phyloP scores from a whole-genome alignment of 257 asterid species.

The Leonotis leonurus region DNA sequence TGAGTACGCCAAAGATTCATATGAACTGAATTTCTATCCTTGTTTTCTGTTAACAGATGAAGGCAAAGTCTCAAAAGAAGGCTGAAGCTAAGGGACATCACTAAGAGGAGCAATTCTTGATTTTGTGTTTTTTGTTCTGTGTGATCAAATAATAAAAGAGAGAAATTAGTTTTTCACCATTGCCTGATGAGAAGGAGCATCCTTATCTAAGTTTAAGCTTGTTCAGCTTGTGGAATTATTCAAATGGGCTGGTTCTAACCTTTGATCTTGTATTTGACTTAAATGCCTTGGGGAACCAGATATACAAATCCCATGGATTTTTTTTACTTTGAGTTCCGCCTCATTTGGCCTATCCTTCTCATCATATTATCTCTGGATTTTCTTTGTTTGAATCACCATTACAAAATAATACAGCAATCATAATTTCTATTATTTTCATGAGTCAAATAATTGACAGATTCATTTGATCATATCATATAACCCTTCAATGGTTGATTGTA shows the following conservation, averaged over 20 bases:
- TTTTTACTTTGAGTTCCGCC: too few relatives aligned
- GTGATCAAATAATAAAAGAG: conserved; percentile 22
- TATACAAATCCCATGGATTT: conserved; percentile 9
- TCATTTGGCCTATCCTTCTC: too few relatives aligned
- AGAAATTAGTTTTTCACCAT: background rate
- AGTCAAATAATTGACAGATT: too few relatives aligned
- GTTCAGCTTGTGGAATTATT: background rate
- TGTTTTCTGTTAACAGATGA: conserved; percentile 20
- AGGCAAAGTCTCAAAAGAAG: conserved; percentile 38
- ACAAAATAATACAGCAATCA: too few relatives aligned
- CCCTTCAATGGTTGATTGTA: too few relatives aligned
- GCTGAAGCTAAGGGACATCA: conserved; percentile 38
- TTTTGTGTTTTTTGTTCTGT: background rate
- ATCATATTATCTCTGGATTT: too few relatives aligned
- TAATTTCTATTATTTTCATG: too few relatives aligned
- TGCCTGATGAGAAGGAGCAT: conserved; percentile 9
- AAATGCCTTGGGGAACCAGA: conserved; percentile 1
- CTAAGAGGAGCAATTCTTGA: conserved; percentile 16
- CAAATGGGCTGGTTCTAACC: background rate
- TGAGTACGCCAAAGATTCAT: background rate
- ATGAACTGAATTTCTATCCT: conserved; percentile 2
- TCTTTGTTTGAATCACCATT: too few relatives aligned
- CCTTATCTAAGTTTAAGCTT: background rate
- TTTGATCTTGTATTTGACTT: conserved; percentile 2
- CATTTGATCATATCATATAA: too few relatives aligned